Conservation (phyloP, 2,329 filamentous ascomycete genomes). For the Fusarium virguliforme region DNA sequence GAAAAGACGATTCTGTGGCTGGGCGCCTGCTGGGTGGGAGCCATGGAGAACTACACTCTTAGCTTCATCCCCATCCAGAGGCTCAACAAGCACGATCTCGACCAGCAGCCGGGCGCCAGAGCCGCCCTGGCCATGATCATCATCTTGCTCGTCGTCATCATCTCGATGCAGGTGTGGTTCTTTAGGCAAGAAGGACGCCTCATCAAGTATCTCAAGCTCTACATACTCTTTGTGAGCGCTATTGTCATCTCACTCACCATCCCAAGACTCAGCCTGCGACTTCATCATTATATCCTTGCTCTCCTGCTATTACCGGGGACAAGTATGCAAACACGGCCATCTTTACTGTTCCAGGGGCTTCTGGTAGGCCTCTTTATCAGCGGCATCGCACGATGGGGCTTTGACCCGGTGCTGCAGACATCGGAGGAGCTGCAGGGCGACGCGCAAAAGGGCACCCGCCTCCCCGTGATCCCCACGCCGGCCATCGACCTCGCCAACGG, state of each 20-base stretch:
- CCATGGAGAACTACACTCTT: constrained; percentile 95
- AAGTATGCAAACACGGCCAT: constrained; percentile 87
- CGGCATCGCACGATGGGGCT: constrained; percentile 92
- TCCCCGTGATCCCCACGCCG: constrained; percentile 70
- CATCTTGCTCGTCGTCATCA: constrained; percentile 77
- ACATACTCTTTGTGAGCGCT: constrained; percentile 76
- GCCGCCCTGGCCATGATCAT: constrained; percentile 86
- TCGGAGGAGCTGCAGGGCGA: constrained; percentile 80
- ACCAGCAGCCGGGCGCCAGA: constrained; percentile 90
- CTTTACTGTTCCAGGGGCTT: constrained; percentile 89
- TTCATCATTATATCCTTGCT: constrained; percentile 95
- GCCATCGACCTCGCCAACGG: constrained; percentile 62
- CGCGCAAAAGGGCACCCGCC: constrained; percentile 72
- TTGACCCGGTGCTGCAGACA: constrained; percentile 90
- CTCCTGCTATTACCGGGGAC: constrained; percentile 91
- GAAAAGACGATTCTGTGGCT: constrained; percentile 95
- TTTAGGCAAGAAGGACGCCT: constrained; percentile 90
- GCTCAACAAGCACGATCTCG: constrained; percentile 90
- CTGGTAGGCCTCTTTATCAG: constrained; percentile 94
- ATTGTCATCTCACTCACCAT: constrained; percentile 80
- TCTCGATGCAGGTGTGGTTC: constrained; percentile 84
- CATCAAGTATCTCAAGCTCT: constrained; percentile 83
- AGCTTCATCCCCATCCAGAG: constrained; percentile 94
- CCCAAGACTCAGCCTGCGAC: constrained; percentile 85
- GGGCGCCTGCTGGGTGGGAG: constrained; percentile 90